Evolutionary conservation across 2,329 filamentous ascomycete species (phyloP), one percentile per base, ranked within the genome.

Genomic region (Apiospora phragmitis): DNA sequence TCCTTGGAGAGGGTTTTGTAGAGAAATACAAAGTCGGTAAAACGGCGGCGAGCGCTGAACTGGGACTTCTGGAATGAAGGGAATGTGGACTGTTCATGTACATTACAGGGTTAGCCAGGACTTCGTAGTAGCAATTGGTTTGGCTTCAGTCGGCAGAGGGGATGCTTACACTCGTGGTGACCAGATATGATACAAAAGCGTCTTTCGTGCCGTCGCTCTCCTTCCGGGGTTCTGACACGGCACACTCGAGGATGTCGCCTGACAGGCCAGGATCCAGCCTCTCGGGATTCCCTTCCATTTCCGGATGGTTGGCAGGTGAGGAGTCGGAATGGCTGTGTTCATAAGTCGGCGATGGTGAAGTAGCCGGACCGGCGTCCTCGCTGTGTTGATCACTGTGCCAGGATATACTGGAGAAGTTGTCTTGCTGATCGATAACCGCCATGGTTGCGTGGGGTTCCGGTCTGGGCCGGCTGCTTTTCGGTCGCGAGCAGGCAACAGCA

Each of bases 121-220:
- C 16, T 42, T 21, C 7, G 32, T 65, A 38, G 38, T 9, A n/a
- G 24, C 14, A n/a, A 14, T 8, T 9, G 38, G 8, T 16, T 67
- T 26, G 26, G 26, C 65, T 29, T 8, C 24, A 21, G 24, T 21
- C n/a, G 21, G n/a, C 14, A 29, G n/a, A 43, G 18, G n/a, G 38
- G 51, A 45, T n/a, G 76, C 80, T 70, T 85, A 97, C 95, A 83
- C 95, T 88, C 69, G 96, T 98, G 62, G 93, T 96, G 74, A 99
- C 93, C 67, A 97, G 87, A 81, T 99, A 99, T 14, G 96, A 98
- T 71, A 98, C 92, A 83, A 97, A 99, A 69, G 94, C 93, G 82
- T 98, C 96, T 82, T 98, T 98, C 71, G 95, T 97, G 66, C 96
- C 95, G 78, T 98, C 94, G 78, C 95, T 96, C 85, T 98, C 96